phyloP scores from a whole-genome alignment of 805 yeast genomes.

The Millerago galiae region DNA sequence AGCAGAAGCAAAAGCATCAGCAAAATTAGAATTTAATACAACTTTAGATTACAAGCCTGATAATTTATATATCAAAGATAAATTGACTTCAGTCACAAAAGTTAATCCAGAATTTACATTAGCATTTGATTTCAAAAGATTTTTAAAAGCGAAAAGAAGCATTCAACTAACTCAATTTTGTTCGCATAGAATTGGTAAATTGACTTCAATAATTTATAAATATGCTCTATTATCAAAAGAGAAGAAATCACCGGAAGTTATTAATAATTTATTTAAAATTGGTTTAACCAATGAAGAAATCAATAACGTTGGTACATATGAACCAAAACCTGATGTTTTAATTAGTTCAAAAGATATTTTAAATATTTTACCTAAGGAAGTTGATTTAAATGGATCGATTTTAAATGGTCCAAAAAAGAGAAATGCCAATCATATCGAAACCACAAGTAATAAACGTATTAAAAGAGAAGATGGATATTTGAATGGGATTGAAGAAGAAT shows the following conservation, averaged over 20 bases:
- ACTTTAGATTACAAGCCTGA: slow-evolving; percentile 29
- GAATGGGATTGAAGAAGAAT: slow-evolving; percentile 12
- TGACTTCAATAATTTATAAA: slow-evolving; percentile 60
- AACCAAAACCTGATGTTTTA: slow-evolving; percentile 25
- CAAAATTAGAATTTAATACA: slow-evolving; percentile 31
- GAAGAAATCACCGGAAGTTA: slow-evolving; percentile 38
- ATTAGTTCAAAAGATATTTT: slow-evolving; percentile 40
- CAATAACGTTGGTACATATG: slow-evolving; percentile 23
- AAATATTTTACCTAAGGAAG: slow-evolving; percentile 31
- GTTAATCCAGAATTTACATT: slow-evolving; percentile 47
- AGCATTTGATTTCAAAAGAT: slow-evolving; percentile 59
- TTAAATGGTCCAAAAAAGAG: slow-evolving; percentile 34
- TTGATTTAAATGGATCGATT: slow-evolving; percentile 42
- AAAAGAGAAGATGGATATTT: slow-evolving; percentile 34
- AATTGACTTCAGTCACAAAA: slow-evolving; percentile 30
- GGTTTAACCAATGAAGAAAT: slow-evolving; percentile 46
- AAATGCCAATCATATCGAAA: slow-evolving; percentile 12
- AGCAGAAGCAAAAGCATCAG: slow-evolving; percentile 52
- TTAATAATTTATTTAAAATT: slow-evolving; percentile 36
- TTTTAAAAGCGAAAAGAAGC: slow-evolving; percentile 59
- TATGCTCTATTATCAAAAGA: slow-evolving; percentile 55
- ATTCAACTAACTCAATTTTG: slow-evolving; percentile 57
- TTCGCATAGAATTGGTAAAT: slow-evolving; percentile 59
- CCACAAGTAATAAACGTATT: slow-evolving; percentile 28
- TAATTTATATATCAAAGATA: slow-evolving; percentile 26